Evolutionary conservation across 768 basidiomycete genomes (phyloP).

Genomic region (Leccinum incarnatum): DNA sequence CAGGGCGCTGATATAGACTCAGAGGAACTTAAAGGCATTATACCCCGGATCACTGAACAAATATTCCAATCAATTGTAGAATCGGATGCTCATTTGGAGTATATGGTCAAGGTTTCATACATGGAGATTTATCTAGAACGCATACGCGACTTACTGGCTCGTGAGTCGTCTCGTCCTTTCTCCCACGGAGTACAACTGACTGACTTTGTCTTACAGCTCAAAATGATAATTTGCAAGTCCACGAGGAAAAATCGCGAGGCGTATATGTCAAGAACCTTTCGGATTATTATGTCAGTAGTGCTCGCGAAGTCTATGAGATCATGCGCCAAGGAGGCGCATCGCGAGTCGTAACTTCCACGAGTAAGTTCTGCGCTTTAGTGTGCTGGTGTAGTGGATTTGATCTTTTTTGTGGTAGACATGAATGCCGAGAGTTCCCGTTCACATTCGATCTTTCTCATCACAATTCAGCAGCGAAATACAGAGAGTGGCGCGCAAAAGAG

Average conservation of each 20-base stretch:
- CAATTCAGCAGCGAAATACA: constrained; percentile 94
- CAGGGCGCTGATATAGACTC: constrained; percentile 98
- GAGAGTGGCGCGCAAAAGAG: constrained; percentile 95
- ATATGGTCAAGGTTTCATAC: constrained; percentile 98
- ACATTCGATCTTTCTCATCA: constrained; percentile 98
- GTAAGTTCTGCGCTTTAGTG: constrained; percentile 46
- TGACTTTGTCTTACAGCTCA: constrained; percentile 52
- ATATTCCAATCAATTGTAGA: constrained; percentile 98
- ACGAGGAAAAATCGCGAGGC: constrained; percentile 96
- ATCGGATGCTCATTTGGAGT: constrained; percentile 93
- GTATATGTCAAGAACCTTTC: constrained; percentile 98
- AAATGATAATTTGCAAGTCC: constrained; percentile 97
- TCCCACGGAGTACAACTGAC: neutral
- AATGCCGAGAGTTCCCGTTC: constrained; percentile 99
- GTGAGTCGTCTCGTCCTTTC: constrained; percentile 47
- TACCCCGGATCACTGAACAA: constrained; percentile 97
- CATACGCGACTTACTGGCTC: constrained; percentile 91
- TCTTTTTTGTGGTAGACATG: constrained; percentile 67
- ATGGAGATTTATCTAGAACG: constrained; percentile 99
- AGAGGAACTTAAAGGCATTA: constrained; percentile 90
- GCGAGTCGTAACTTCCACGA: constrained; percentile 90
- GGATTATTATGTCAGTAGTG: constrained; percentile 96
- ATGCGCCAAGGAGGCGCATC: constrained; percentile 95
- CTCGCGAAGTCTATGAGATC: constrained; percentile 95
- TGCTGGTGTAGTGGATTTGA: constrained; percentile 1